Evolutionary conservation across 805 yeast species (phyloP).

Genomic region (Nakazawaea siamensis): DNA sequence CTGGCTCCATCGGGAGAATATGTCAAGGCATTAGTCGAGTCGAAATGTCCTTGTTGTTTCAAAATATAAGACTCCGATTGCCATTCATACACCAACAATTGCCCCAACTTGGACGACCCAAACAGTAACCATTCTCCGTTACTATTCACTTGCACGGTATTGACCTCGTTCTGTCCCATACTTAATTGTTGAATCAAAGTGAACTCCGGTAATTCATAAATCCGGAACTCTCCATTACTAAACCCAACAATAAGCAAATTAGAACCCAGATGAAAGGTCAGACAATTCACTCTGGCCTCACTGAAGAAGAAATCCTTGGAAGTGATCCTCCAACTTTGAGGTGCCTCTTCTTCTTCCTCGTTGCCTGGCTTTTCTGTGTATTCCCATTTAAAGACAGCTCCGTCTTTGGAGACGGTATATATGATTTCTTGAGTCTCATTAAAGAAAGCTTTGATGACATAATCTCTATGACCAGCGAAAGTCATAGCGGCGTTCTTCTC

Average conservation of each 20-base stretch:
- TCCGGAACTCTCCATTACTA: slow-evolving; percentile 79
- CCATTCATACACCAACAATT: slow-evolving; percentile 95
- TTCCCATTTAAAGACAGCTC: slow-evolving; percentile 91
- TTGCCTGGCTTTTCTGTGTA: slow-evolving; percentile 51
- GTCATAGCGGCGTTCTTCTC: slow-evolving; percentile 77
- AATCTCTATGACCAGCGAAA: slow-evolving; percentile 87
- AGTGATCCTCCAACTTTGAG: slow-evolving; percentile 74
- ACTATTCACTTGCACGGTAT: slow-evolving; percentile 68
- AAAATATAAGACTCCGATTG: slow-evolving; percentile 92
- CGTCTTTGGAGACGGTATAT: slow-evolving; percentile 89
- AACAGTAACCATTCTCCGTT: slow-evolving; percentile 97
- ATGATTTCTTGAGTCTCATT: slow-evolving; percentile 82
- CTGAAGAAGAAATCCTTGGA: slow-evolving; percentile 68
- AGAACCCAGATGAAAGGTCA: slow-evolving; percentile 69
- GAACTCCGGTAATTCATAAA: slow-evolving; percentile 81
- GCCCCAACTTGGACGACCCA: slow-evolving; percentile 89
- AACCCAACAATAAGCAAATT: slow-evolving; percentile 84
- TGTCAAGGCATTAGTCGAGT: slow-evolving; percentile 71
- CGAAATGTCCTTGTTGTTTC: slow-evolving; percentile 97
- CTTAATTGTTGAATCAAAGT: slow-evolving; percentile 76
- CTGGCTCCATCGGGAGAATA: slow-evolving; percentile 95
- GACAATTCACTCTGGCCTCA: slow-evolving; percentile 67
- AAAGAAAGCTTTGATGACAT: slow-evolving; percentile 82
- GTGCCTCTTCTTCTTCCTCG: slow-evolving; percentile 26
- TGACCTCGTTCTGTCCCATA: slow-evolving; percentile 87